These are phyloP conservation scores for Plasmodium falciparum DNA, from an alignment of 169 alveolate genomes.

Conservation along the genomic window DNA sequence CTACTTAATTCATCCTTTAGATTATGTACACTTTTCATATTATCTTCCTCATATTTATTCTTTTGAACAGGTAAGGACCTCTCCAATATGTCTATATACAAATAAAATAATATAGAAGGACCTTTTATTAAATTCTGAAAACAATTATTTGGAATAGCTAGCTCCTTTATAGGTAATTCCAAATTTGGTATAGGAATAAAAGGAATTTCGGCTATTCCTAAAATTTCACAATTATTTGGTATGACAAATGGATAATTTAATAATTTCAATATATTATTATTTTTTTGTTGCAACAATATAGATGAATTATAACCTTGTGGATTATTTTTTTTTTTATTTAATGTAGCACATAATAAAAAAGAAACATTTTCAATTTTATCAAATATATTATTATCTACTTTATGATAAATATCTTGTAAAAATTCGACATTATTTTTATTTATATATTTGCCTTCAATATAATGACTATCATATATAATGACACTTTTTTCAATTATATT, in stretches of 20 bases:
- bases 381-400: conserved; percentile 25
- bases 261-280: conserved; percentile 18
- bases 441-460: conserved; percentile 25
- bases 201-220: conserved; percentile 50
- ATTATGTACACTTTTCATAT: not conserved
- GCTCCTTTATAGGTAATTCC: conserved; percentile 21
- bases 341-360: conserved; percentile 35
- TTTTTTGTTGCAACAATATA: not conserved
- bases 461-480: conserved; percentile 20
- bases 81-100: conserved; percentile 16
- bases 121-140: conserved; percentile 7
- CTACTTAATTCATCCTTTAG: not conserved
- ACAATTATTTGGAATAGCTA: not conserved
- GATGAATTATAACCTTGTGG: not conserved
- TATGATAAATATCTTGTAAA: conserved; percentile 35
- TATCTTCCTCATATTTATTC: not conserved
- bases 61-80: not conserved
- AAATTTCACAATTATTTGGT: conserved; percentile 45
- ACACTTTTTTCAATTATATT: not conserved
- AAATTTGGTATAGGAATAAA: not conserved
- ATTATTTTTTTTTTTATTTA: conserved; percentile 5
- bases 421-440: conserved; percentile 8
- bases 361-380: conserved; percentile 10
- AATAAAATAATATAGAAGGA: not conserved
- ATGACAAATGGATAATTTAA: conserved; percentile 34